Conservation (phyloP, 441 rosid species). For the Gossypium aridum region DNA sequence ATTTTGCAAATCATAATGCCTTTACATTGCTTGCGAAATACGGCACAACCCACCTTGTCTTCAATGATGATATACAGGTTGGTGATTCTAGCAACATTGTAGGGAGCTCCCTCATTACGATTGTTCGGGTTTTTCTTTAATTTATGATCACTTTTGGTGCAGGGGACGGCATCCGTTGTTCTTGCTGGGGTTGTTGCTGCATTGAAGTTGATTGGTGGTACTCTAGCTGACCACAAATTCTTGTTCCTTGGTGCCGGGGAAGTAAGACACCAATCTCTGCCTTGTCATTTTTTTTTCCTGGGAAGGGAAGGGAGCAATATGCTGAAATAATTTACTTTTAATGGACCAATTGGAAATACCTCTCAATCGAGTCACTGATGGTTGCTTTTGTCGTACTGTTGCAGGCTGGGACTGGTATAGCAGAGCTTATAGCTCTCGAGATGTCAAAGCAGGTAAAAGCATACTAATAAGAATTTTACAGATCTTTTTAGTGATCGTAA, state of each 20-base stretch:
- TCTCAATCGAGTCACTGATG: background rate
- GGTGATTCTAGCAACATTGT: background rate
- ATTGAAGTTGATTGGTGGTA: conserved; percentile 44
- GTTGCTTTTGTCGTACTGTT: conserved; percentile 2
- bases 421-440: conserved; percentile 84
- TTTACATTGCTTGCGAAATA: conserved; percentile 65
- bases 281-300: background rate
- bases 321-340: background rate
- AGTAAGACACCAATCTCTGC: conserved; percentile 24
- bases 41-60: conserved; percentile 63
- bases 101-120: background rate
- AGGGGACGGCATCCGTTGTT: conserved; percentile 89
- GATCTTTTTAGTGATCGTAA: background rate
- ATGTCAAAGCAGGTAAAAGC: conserved; percentile 63
- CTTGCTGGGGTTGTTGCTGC: conserved; percentile 73
- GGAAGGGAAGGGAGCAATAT: background rate
- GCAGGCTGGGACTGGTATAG: conserved; percentile 53
- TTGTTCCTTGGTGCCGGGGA: conserved; percentile 91
- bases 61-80: conserved; percentile 89
- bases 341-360: background rate
- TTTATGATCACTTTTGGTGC: conserved; percentile 11
- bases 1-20: conserved; percentile 89
- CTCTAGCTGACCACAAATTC: conserved; percentile 64
- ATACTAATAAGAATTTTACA: background rate
- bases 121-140: background rate